A percentile compares a stretch with the other conserved stretches of the same genome.
Evolutionary conservation across 2,329 filamentous ascomycete genomes (phyloP).

Genomic region (Neonectria coccinea): DNA sequence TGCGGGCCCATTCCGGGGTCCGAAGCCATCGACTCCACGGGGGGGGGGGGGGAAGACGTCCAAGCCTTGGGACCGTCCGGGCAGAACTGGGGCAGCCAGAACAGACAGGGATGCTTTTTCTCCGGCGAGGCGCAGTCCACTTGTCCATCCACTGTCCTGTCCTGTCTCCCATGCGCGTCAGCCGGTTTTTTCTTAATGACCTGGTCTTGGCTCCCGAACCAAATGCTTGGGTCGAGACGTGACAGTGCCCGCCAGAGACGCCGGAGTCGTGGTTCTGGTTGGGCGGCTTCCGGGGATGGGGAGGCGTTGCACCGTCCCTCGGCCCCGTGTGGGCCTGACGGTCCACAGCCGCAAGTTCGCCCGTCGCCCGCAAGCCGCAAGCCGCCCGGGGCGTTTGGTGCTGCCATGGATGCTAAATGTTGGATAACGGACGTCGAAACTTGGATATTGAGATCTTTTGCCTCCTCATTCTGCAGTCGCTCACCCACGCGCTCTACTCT

Average conservation of each 20-base stretch:
- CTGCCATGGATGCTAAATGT: background rate
- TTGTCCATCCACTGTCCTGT: no score
- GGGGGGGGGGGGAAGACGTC: no score
- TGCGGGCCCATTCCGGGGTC: background rate
- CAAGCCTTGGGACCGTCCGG: background rate
- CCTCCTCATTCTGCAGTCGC: no score
- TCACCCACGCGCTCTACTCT: background rate
- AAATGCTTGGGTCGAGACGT: background rate
- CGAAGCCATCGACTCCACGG: background rate
- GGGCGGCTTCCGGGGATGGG: background rate
- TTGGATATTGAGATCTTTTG: background rate
- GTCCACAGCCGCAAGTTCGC: background rate
- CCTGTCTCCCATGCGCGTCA: background rate
- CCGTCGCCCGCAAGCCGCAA: background rate
- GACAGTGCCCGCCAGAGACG: background rate
- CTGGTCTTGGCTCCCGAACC: background rate
- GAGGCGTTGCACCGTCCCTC: background rate
- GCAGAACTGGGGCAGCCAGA: background rate
- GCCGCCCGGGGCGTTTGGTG: constrained; percentile 9
- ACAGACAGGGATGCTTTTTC: background rate
- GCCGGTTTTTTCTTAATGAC: constrained; percentile 1
- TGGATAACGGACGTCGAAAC: no score
- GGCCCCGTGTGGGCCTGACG: background rate
- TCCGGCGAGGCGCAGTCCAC: background rate
- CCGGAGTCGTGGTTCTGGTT: background rate